A percentile compares a stretch with the other conserved stretches of the same genome.
Conservation (phyloP, 441 rosid species). For the Corymbia citriodora region DNA sequence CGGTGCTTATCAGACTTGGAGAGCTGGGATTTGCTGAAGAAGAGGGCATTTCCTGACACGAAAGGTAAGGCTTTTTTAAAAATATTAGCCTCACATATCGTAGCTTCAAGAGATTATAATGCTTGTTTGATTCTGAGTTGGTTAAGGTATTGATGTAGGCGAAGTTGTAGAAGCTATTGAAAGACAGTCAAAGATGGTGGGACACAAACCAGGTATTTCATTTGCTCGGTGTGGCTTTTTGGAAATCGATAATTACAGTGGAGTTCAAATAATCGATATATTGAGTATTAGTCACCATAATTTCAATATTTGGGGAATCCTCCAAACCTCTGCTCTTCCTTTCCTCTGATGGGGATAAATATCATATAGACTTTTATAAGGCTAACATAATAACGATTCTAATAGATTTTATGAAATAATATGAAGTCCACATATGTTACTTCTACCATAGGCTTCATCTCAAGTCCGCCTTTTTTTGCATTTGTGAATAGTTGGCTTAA, state of each 20-base stretch:
- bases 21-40: background rate
- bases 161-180: background rate
- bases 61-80: background rate
- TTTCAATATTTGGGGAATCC: background rate
- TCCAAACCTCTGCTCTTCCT: too few species aligned
- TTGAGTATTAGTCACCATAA: background rate
- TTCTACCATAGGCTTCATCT: background rate
- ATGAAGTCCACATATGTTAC: background rate
- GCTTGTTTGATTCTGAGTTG: background rate
- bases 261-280: background rate
- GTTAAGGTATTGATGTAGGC: rapidly evolving
- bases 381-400: too few species aligned
- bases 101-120: background rate
- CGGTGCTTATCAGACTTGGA: background rate
- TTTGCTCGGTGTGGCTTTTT: rapidly evolving
- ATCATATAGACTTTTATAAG: background rate
- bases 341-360: background rate
- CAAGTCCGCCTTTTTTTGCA: background rate
- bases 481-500: background rate
- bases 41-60: background rate
- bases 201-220: rapidly evolving
- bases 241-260: rapidly evolving
- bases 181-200: rapidly evolving
- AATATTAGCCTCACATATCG: background rate
- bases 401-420: too few species aligned